Evolutionary conservation across 345 rosid species (phyloP), one percentile per base, ranked within the genome.

Genomic region (Salix viminalis): DNA sequence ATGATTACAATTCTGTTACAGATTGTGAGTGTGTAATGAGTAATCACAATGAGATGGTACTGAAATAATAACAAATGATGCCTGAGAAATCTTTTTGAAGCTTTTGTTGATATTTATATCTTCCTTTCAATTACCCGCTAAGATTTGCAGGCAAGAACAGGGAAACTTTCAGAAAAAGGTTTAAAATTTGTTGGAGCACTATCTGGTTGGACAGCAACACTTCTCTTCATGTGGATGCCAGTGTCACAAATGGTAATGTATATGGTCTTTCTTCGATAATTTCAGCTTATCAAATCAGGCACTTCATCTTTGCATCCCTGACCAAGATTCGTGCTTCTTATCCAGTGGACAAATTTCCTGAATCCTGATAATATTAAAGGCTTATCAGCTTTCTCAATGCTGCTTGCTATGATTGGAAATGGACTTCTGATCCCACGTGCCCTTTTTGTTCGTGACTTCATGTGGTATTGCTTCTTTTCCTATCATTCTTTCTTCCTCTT

Each of bases 171-270:
- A 1, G 88, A 87, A 78, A 73, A 89, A 88, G 89, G 89, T 70
- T 90, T 84, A 74, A 89, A 81, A 81, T 86, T 94, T 71, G 79
- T 94, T 5, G 90, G 89, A 65, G 86, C 85, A 67, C 60, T 90
- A 85, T 90, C 96, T 80, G 98, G 98, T 80, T 94, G 97, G 98
- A 90, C 97, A 36, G 96, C 98, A 10, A 94, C 98, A 21, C 90
- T 94, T 79, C 92, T 94, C 76, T 94, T 94, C 88, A 94, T 94
- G 98, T 92, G 97, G 97, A 94, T 94, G 97, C 95, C 97, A 64
- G 92, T 94, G 71, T 80, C 97, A 2, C 97, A 92, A 77, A 89
- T 91, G 98, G 98, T 94, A 78, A 75, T 73, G 30, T 41, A 65
- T 50, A 10, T 42, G 7, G 26, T 73, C 76, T 81, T 68, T 65